Base-by-base conservation (phyloP, 179 eudicot species). In the Gypsophila paniculata region DNA sequence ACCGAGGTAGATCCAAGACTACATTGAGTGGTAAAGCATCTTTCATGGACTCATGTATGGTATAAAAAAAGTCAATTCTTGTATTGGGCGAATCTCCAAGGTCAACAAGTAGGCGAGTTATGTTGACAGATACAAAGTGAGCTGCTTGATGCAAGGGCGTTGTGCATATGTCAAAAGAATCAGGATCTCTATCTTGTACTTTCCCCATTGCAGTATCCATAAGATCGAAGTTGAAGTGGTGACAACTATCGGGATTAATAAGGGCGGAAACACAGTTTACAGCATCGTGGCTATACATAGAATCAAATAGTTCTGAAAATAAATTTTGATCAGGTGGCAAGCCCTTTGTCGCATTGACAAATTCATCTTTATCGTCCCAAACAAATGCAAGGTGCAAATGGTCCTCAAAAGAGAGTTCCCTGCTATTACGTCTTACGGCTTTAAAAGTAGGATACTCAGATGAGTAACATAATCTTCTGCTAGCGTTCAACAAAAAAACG, bases 141-240 rank as follows among this genome's bases (percentile, higher is more conserved):
- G 60, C 60, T 4, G 60, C 23, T 55, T 55, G 60, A 18, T 55
- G 60, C 25, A 55, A 55, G 60, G 60, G 60, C 8, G 60, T 55
- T 8, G 60, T 55, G 19, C 60, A 55, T 8, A 21, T 18, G 59
- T 55, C 55, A 51, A 12, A 14, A 51, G n/a, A 13, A 51, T 51
- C 15, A 13, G 18, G 55, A 51, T 51, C n/a, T 6, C 55, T 13
- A 51, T 51, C 55, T 14, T 0, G n/a, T 11, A 51, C 4, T 55
- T 9, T 19, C 18, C 26, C 60, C 60, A 55, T 18, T 3, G 55
- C 55, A 55, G 60, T 55, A 55, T 55, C 60, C 60, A 55, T 55
- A 55, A 55, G 60, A 55, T 55, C 25, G 11, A 55, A 55, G 60
- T 3, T 4, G 60, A 55, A 55, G 60, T 55, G 60, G 60, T 19